Percentiles rank a stretch among this genome's conserved stretches.
Evolutionary conservation across 2,329 filamentous ascomycete species (phyloP).

Genomic region (Dactylellina parvicollis): DNA sequence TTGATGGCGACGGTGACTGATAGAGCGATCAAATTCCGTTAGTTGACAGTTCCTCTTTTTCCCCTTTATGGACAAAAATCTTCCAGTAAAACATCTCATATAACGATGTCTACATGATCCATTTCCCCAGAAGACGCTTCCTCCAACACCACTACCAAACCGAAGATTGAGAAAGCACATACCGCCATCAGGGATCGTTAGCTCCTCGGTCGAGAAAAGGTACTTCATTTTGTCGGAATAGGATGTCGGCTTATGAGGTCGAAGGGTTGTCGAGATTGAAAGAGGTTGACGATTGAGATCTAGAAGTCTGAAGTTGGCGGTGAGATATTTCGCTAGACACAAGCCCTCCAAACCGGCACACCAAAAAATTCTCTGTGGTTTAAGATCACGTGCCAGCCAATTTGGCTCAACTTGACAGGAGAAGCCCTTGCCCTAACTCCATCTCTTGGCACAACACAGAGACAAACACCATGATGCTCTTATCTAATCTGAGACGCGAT

Average conservation of each 20-base stretch:
- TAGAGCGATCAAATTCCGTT: conserved; percentile 61
- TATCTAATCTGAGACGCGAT: too few species aligned
- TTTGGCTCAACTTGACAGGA: conserved; percentile 1
- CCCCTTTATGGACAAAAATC: too few species aligned
- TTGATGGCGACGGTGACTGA: conserved; percentile 98
- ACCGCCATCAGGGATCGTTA: conserved; percentile 97
- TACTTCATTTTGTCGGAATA: conserved; percentile 77
- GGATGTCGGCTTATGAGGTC: conserved; percentile 31
- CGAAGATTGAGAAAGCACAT: conserved; percentile 65
- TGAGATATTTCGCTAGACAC: conserved; percentile 51
- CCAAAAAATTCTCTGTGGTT: conserved; percentile 52
- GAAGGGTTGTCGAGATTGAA: conserved; percentile 30
- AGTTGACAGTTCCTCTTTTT: conserved; percentile 33
- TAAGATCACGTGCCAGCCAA: conserved; percentile 27
- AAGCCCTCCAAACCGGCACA: conserved; percentile 26
- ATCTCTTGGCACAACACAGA: conserved; percentile 43
- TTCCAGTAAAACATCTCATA: neutral
- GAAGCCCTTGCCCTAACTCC: conserved; percentile 53
- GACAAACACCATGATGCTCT: too few species aligned
- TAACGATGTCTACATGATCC: conserved; percentile 9
- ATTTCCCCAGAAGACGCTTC: too few species aligned
- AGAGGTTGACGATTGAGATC: conserved; percentile 39
- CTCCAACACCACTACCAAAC: conserved; percentile 52
- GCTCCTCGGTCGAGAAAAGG: conserved; percentile 97
- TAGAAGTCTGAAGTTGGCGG: conserved; percentile 28